phyloP scores from a whole-genome alignment of 192 early-diverging fungal species.

The Linderina pennispora region DNA sequence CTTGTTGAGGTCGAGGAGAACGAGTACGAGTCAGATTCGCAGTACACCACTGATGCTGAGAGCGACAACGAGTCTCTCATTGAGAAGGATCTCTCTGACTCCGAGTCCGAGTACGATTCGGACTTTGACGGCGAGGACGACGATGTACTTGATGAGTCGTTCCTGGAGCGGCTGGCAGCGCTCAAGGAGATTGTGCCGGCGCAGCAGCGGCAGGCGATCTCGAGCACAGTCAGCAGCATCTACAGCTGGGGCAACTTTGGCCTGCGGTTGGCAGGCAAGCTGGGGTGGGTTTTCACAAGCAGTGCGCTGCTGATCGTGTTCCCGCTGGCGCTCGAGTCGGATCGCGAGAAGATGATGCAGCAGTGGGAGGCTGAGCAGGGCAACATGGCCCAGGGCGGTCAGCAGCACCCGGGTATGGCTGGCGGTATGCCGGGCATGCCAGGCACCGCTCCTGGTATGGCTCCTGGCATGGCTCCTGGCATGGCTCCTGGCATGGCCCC shows the following conservation, averaged over 20 bases:
- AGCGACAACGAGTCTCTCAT: constrained; percentile 2
- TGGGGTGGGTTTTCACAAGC: constrained; percentile 86
- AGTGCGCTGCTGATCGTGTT: constrained; percentile 74
- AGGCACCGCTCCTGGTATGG: no score
- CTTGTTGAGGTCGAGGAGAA: constrained; percentile 37
- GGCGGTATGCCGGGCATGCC: constrained; percentile 2
- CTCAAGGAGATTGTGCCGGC: constrained; percentile 84
- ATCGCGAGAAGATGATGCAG: constrained; percentile 79
- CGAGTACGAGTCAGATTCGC: constrained; percentile 34
- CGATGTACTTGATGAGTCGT: constrained; percentile 70
- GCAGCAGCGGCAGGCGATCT: constrained; percentile 61
- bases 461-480: background rate
- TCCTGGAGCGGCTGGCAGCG: constrained; percentile 76
- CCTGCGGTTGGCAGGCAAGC: constrained; percentile 67
- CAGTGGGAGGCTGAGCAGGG: constrained; percentile 69
- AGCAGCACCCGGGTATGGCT: constrained; percentile 1
- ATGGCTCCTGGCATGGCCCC: constrained; percentile 19
- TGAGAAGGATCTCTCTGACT: constrained; percentile 42
- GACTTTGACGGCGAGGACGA: constrained; percentile 63
- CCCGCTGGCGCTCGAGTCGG: constrained; percentile 82
- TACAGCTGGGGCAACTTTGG: constrained; percentile 54
- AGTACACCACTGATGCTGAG: constrained; percentile 38
- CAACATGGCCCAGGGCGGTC: constrained; percentile 8
- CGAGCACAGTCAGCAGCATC: constrained; percentile 50
- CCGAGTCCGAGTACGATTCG: constrained; percentile 42